Evolutionary conservation across 768 basidiomycete genomes (phyloP).

Genomic region (Postia placenta): DNA sequence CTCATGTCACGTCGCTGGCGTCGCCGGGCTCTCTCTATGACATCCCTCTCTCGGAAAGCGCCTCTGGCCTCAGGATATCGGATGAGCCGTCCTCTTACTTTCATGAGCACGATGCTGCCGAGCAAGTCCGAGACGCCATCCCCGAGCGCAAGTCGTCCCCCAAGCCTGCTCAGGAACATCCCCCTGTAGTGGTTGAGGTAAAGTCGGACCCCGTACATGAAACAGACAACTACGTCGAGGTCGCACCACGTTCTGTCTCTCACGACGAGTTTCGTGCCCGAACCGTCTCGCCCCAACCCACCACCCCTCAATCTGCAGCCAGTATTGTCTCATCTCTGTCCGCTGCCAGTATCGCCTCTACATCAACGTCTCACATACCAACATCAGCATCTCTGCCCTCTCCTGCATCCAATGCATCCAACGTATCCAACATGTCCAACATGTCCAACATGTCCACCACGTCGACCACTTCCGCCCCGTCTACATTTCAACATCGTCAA

Average conservation of each 20-base stretch:
- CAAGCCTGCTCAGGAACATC: constrained; percentile 12
- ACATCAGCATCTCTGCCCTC: constrained; percentile 26
- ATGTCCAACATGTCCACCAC: constrained; percentile 11
- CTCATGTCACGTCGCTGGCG: constrained; percentile 12
- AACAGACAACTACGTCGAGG: not conserved
- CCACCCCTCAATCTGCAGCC: not conserved
- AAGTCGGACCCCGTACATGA: constrained; percentile 3
- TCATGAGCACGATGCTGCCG: not conserved
- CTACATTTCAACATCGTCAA: constrained; percentile 30
- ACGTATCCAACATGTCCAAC: constrained; percentile 8
- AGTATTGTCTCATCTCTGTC: constrained; percentile 13
- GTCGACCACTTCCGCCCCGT: constrained; percentile 10
- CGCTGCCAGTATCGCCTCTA: constrained; percentile 9
- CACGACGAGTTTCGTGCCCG: constrained; percentile 8
- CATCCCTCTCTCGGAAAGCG: constrained; percentile 16
- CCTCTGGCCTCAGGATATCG: constrained; percentile 14
- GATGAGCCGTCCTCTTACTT: constrained; percentile 3
- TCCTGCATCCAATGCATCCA: constrained; percentile 12
- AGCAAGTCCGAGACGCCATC: too few species aligned
- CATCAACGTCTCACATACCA: constrained; percentile 24
- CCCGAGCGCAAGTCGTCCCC: too few species aligned
- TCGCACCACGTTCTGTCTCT: constrained; percentile 7
- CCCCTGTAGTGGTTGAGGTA: constrained; percentile 1
- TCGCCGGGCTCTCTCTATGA: constrained; percentile 20
- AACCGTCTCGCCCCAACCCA: constrained; percentile 7